A percentile compares a stretch with the other conserved stretches of the same genome.
Conservation (phyloP, 371 early-diverging fungal genomes). For the Parasitella parasitica region DNA sequence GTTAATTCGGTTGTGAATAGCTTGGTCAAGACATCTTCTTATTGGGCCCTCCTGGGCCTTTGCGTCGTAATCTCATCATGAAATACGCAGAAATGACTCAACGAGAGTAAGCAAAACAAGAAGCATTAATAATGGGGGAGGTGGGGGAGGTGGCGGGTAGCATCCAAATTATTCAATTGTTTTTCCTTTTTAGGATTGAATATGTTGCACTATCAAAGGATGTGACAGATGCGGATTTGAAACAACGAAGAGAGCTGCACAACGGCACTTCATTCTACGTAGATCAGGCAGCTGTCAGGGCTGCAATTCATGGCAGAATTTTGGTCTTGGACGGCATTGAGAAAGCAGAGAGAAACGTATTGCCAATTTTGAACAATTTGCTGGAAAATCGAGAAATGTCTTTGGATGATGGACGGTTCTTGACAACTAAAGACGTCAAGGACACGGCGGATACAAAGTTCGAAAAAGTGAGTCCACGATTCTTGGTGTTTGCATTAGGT, state of each 20-base stretch:
- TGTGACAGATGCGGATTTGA: slow-evolving; percentile 79
- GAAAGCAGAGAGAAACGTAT: slow-evolving; percentile 85
- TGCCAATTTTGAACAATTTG: slow-evolving; percentile 85
- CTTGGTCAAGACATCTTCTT: slow-evolving; percentile 85
- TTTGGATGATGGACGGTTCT: slow-evolving; percentile 82
- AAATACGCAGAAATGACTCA: slow-evolving; percentile 74
- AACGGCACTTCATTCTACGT: slow-evolving; percentile 73
- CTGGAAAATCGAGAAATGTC: slow-evolving; percentile 89
- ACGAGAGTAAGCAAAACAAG: slow-evolving; percentile 42
- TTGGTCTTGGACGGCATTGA: slow-evolving; percentile 82
- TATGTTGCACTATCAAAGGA: slow-evolving; percentile 81
- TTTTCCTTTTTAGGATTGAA: slow-evolving; percentile 53
- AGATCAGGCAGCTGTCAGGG: slow-evolving; percentile 80
- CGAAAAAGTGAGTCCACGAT: slow-evolving; percentile 70
- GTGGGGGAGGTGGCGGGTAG: no score
- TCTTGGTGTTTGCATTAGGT: slow-evolving; percentile 79
- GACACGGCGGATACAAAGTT: slow-evolving; percentile 57
- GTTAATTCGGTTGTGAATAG: slow-evolving; percentile 55
- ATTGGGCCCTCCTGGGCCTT: slow-evolving; percentile 77
- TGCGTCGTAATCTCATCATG: slow-evolving; percentile 69
- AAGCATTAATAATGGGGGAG: neutral
- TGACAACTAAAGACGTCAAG: slow-evolving; percentile 63
- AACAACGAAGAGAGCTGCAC: slow-evolving; percentile 80
- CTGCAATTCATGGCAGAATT: slow-evolving; percentile 80
- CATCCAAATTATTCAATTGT: neutral